Base-by-base conservation (phyloP, 352 stramenopile species). In the Phytophthora niederhauseri region DNA sequence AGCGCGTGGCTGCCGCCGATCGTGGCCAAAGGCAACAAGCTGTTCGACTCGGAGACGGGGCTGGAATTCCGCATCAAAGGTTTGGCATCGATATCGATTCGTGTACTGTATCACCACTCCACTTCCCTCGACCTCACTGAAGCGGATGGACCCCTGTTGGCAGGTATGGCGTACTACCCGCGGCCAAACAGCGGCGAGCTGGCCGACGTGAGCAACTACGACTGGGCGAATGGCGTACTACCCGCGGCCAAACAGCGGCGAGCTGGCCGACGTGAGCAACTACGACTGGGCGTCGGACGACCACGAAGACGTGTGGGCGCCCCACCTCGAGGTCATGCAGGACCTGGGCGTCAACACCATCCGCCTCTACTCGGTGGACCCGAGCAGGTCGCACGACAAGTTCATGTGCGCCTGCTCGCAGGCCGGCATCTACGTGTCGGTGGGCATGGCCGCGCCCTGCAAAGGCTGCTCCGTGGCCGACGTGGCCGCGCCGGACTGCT, bases 381-480 rank as follows among this genome's bases (percentile, higher is more conserved):
- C 85, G 15, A 75, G 70, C 63, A 77, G 76, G 56, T 64, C 73
- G 7, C 85, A 93, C 64, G 85, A 91, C 79, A 87, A 91, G 55
- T 93, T 93, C 72, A 93, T 93, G 85, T 93, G 85, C 49, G 83
- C 81, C 30, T 84, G 68, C 26, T 78, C 81, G 2, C 59, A 92
- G n/a, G 73, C 76, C 1, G 84, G 83, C 5, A 94, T 94, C 64
- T 94, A 94, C 72, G 78, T 90, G 22, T 76, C 89, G 14, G 59
- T 94, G 2, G 86, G 83, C 38, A 80, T 94, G 65, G 67, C 75
- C 0, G 86, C 86, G 9, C 71, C 83, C 36, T 92, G 80, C 31
- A 66, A 59, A 34, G 52, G 54, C n/a, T 62, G 82, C 63, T 78
- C 83, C 1, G 65, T 94, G 12, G 50, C 72, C 8, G 82, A 90